Evolutionary conservation across 805 yeast species (phyloP), one percentile per base, ranked within the genome.

Genomic region (Pichia thaimueangensis): DNA sequence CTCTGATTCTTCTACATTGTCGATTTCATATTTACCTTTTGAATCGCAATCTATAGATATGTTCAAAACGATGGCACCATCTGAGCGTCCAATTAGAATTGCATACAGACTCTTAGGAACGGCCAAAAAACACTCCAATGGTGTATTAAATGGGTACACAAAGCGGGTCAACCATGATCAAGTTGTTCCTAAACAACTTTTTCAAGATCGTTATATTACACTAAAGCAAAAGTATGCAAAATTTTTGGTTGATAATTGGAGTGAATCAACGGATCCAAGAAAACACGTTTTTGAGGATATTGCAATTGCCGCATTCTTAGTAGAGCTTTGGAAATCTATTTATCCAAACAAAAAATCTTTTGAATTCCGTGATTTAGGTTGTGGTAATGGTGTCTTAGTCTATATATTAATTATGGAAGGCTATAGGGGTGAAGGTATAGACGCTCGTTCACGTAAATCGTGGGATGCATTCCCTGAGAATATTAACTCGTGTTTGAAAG

Each of bases 261-360:
- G 73, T n/a, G 97, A 91, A 62, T 79, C 82, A 24, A 91, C 97
- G 2, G 97, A 91, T 62, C 97, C 97, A 3, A 76, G 82, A 52
- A 91, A 91, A 59, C 97, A 91, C 64, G 97, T 91, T 0, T 91
- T 89, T 65, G 97, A 91, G 67, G 97, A 91, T 59, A 75, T 91
- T 41, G 94, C 96, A 4, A 89, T 91, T 52, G 97, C 97, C 1
- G 95, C 97, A 0, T 91, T 91, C 53, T 68, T 91, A 47, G 85
- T 91, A 22, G 95, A 86, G 63, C 70, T 86, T 28, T 91, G 97
- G 97, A 62, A 62, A 7, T 66, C 71, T 35, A 70, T 74, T 35
- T 69, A 63, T 39, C 52, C 57, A 25, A 59, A 57, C 27, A 63
- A 67, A 31, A 53, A 57, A 5, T 64, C 64, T 4, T 78, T 83